These are phyloP conservation scores for Pichia sporocuriosa DNA, from an alignment of 805 yeast genomes.

Conservation along the genomic window DNA sequence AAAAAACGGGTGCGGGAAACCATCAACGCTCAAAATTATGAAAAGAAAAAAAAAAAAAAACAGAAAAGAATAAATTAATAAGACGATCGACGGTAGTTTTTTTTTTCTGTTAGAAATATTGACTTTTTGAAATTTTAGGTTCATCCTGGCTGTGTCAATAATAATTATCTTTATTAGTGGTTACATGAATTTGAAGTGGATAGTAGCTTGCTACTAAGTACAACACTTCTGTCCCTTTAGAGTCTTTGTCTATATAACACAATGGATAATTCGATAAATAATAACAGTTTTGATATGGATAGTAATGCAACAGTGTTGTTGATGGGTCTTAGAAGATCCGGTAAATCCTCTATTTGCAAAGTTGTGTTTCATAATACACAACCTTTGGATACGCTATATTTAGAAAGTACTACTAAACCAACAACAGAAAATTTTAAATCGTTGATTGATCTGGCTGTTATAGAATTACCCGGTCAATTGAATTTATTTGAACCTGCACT, in stretches of 20 bases:
- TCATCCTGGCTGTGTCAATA: too few relatives aligned
- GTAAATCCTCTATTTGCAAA: slow-evolving; percentile 91
- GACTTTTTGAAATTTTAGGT: too few relatives aligned
- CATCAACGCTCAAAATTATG: neutral
- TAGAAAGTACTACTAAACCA: slow-evolving; percentile 87
- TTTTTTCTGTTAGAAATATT: too few relatives aligned
- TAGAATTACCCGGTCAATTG: slow-evolving; percentile 93
- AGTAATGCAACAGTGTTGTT: slow-evolving; percentile 74
- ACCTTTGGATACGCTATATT: slow-evolving; percentile 84
- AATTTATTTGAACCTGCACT: slow-evolving; percentile 76
- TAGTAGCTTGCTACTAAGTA: neutral
- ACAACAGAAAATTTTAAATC: slow-evolving; percentile 80
- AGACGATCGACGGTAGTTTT: too few relatives aligned
- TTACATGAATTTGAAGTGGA: too few relatives aligned
- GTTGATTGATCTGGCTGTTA: slow-evolving; percentile 76
- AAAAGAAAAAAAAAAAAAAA: neutral
- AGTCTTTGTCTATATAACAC: neutral
- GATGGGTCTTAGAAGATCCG: slow-evolving; percentile 87
- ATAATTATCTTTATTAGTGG: too few relatives aligned
- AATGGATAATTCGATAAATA: slow-evolving; percentile 4
- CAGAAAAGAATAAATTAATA: too few relatives aligned
- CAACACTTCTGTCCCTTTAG: too few relatives aligned
- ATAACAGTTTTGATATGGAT: slow-evolving; percentile 34
- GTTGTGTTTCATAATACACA: slow-evolving; percentile 96
- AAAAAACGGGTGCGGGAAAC: too few relatives aligned